phyloP scores from a whole-genome alignment of 306 rosid genomes.

The Dalbergia cochinchinensis region DNA sequence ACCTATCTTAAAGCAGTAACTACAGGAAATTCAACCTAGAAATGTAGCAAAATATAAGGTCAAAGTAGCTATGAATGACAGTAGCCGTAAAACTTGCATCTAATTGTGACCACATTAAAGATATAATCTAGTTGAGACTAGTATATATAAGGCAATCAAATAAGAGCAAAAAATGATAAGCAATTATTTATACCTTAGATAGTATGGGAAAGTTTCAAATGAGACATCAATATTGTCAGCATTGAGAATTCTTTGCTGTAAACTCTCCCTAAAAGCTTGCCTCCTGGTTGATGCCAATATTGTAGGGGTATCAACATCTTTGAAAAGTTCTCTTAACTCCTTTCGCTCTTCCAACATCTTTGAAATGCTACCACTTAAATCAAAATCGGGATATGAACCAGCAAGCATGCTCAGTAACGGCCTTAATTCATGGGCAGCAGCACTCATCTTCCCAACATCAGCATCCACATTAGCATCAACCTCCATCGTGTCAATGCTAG shows the following conservation, averaged over 20 bases:
- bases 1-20: slow-evolving; percentile 25
- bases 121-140: slow-evolving; percentile 11
- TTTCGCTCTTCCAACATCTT: slow-evolving; percentile 70
- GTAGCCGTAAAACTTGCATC: slow-evolving; percentile 23
- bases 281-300: slow-evolving; percentile 63
- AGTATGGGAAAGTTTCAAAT: slow-evolving; percentile 87
- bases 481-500: slow-evolving; percentile 60
- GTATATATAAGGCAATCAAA: slow-evolving; percentile 3
- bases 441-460: slow-evolving; percentile 59
- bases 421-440: slow-evolving; percentile 57
- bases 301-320: slow-evolving; percentile 66
- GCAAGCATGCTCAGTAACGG: slow-evolving; percentile 72
- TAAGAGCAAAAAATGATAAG: slow-evolving; percentile 26
- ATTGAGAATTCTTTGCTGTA: slow-evolving; percentile 72
- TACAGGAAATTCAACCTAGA: slow-evolving; percentile 25
- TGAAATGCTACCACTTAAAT: slow-evolving; percentile 65
- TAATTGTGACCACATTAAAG: not conserved
- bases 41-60: slow-evolving; percentile 20
- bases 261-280: slow-evolving; percentile 76
- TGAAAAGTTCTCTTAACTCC: slow-evolving; percentile 67
- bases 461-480: slow-evolving; percentile 61
- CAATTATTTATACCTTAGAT: slow-evolving; percentile 66
- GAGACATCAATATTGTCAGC: slow-evolving; percentile 76
- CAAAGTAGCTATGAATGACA: not conserved
- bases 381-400: slow-evolving; percentile 64